phyloP scores from a whole-genome alignment of 106 monocot genomes.

The Acorus gramineus region DNA sequence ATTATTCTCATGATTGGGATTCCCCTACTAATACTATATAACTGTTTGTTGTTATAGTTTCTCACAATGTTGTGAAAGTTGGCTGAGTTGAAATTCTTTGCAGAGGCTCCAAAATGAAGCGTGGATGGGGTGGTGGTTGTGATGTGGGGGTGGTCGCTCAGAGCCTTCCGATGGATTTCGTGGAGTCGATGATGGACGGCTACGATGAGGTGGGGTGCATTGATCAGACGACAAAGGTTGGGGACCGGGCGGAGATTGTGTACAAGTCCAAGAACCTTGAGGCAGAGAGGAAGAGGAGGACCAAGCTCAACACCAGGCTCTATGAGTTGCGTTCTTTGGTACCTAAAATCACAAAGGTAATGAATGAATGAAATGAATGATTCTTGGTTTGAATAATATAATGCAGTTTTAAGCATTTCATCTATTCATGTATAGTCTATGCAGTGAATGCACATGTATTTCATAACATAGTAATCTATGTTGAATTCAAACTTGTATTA shows the following conservation, averaged over 20 bases:
- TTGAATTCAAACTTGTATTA: too few relatives aligned
- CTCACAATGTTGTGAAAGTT: too few relatives aligned
- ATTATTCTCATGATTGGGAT: too few relatives aligned
- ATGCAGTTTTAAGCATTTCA: not conserved
- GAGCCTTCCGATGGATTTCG: conserved; percentile 18
- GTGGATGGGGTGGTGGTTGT: too few relatives aligned
- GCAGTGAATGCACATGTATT: too few relatives aligned
- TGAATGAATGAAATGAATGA: not conserved
- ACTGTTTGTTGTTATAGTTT: too few relatives aligned
- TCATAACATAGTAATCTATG: too few relatives aligned
- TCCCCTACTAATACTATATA: too few relatives aligned
- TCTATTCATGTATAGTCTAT: not conserved
- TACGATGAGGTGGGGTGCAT: conserved; percentile 1
- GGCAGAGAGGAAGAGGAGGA: conserved; percentile 76
- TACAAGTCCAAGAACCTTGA: conserved; percentile 88
- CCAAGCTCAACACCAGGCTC: conserved; percentile 59
- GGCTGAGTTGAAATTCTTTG: too few relatives aligned
- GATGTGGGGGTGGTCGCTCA: too few relatives aligned
- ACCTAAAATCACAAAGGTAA: conserved; percentile 85
- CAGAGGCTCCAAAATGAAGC: too few relatives aligned
- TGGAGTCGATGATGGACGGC: conserved; percentile 32
- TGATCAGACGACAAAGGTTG: not conserved
- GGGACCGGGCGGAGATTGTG: conserved; percentile 1
- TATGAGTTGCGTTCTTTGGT: conserved; percentile 61
- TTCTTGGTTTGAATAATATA: not conserved